Evolutionary conservation across 768 basidiomycete genomes (phyloP).

Genomic region (Chalciporus sphaerocephalus): DNA sequence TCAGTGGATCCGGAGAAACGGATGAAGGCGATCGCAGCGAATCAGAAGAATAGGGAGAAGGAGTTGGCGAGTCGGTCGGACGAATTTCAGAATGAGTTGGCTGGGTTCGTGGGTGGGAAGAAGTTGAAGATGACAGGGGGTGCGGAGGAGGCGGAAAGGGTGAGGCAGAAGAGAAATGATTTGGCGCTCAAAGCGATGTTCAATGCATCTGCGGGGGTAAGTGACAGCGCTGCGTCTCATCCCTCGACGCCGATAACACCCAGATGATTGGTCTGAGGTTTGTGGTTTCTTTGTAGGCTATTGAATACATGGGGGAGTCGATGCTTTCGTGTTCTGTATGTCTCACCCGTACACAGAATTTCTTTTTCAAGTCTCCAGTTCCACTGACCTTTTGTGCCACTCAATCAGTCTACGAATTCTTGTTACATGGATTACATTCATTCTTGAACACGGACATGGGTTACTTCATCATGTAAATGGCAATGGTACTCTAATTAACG

Average conservation of each 20-base stretch:
- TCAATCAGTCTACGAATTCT: background rate
- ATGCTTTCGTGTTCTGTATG: background rate
- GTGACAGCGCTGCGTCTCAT: background rate
- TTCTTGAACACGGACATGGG: background rate
- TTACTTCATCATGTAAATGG: background rate
- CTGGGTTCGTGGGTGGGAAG: slow-evolving; percentile 81
- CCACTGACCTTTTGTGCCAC: background rate
- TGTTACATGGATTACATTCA: background rate
- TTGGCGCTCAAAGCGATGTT: slow-evolving; percentile 90
- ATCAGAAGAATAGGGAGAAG: slow-evolving; percentile 72
- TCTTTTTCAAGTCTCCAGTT: background rate
- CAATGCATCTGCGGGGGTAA: slow-evolving; percentile 24
- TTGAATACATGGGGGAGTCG: background rate
- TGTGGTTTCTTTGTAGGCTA: background rate
- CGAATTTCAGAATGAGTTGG: slow-evolving; percentile 80
- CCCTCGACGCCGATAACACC: slow-evolving; percentile 3
- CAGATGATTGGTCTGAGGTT: background rate
- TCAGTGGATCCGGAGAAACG: slow-evolving; percentile 77
- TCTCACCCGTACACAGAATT: no score
- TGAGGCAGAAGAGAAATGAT: slow-evolving; percentile 82
- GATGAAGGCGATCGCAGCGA: slow-evolving; percentile 90
- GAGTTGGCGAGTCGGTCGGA: slow-evolving; percentile 71
- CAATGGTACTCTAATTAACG: no score
- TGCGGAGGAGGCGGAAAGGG: slow-evolving; percentile 84
- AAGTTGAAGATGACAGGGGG: slow-evolving; percentile 95